Percentiles rank a stretch among this genome's conserved stretches.
These are phyloP conservation scores for Agastache rugosa DNA, from an alignment of 257 asterid species.

Conservation along the genomic window DNA sequence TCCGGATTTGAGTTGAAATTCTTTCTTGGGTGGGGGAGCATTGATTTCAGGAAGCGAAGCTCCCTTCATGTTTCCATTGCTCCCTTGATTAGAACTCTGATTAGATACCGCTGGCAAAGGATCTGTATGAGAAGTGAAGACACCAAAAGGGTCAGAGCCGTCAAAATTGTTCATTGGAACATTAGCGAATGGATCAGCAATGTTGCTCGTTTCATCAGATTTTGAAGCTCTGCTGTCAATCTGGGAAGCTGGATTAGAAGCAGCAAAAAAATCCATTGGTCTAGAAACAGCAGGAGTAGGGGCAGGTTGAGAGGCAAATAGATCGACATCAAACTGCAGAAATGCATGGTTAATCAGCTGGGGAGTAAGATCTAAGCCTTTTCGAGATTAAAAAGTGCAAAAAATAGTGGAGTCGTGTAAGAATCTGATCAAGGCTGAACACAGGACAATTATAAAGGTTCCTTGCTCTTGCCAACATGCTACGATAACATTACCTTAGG, in stretches of 20 bases:
- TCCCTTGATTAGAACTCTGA: slow-evolving; percentile 46
- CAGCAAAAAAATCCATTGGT: slow-evolving; percentile 70
- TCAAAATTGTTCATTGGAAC: slow-evolving; percentile 78
- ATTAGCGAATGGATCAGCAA: slow-evolving; percentile 78
- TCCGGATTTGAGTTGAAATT: slow-evolving; percentile 94
- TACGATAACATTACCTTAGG: slow-evolving; percentile 55
- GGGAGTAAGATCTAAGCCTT: slow-evolving; percentile 1
- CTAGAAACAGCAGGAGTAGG: slow-evolving; percentile 58
- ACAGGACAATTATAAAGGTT: background rate
- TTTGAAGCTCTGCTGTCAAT: slow-evolving; percentile 47
- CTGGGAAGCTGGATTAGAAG: slow-evolving; percentile 56
- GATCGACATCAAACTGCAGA: slow-evolving; percentile 66
- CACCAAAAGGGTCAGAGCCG: slow-evolving; percentile 70
- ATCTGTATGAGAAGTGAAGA: slow-evolving; percentile 59
- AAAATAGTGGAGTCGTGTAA: background rate
- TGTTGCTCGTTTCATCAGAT: slow-evolving; percentile 44
- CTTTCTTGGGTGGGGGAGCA: slow-evolving; percentile 44
- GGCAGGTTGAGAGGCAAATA: slow-evolving; percentile 73
- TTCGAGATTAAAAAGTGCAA: background rate
- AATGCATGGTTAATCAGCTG: slow-evolving; percentile 27
- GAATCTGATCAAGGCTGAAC: background rate
- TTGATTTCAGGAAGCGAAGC: slow-evolving; percentile 45
- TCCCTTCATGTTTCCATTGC: slow-evolving; percentile 47
- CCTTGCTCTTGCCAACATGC: slow-evolving; percentile 17
- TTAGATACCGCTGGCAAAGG: slow-evolving; percentile 43